Conservation (phyloP, 345 rosid species). For the Hypericum perforatum region DNA sequence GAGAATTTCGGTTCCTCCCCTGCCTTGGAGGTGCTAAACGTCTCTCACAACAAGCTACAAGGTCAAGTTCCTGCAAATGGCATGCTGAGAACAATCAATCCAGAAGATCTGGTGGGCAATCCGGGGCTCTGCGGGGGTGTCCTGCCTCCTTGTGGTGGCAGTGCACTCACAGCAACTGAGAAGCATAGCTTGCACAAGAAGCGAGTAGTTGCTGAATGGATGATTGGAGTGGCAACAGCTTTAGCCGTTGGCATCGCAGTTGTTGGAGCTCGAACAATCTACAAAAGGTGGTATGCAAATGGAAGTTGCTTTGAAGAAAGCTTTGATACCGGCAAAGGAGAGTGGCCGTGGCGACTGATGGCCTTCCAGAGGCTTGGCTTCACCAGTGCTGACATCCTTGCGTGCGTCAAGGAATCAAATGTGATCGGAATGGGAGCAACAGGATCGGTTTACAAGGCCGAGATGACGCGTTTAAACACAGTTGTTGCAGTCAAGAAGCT, state of each 20-base stretch:
- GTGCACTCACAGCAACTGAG: slow-evolving; percentile 21
- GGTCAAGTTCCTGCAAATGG: slow-evolving; percentile 83
- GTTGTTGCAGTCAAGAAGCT: slow-evolving; percentile 81
- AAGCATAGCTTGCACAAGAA: slow-evolving; percentile 35
- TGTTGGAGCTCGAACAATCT: slow-evolving; percentile 31
- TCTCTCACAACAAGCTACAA: slow-evolving; percentile 70
- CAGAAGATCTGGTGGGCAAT: slow-evolving; percentile 62
- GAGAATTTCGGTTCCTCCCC: slow-evolving; percentile 69
- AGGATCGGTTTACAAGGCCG: slow-evolving; percentile 79
- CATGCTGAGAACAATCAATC: slow-evolving; percentile 63
- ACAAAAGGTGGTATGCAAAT: slow-evolving; percentile 41
- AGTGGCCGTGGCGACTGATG: slow-evolving; percentile 91
- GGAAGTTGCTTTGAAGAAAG: slow-evolving; percentile 48
- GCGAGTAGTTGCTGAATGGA: slow-evolving; percentile 51
- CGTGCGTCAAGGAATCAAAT: slow-evolving; percentile 67
- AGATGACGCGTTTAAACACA: slow-evolving; percentile 36
- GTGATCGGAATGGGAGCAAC: slow-evolving; percentile 91
- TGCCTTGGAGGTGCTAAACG: slow-evolving; percentile 65
- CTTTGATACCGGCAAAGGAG: slow-evolving; percentile 37
- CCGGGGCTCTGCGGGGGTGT: slow-evolving; percentile 68
- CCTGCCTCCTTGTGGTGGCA: slow-evolving; percentile 63
- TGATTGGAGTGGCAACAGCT: slow-evolving; percentile 50
- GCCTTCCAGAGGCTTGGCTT: slow-evolving; percentile 89
- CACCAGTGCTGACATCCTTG: slow-evolving; percentile 58
- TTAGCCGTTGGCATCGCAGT: slow-evolving; percentile 39